phyloP scores from a whole-genome alignment of 208 protist genomes.

The Perkinsela sp. region DNA sequence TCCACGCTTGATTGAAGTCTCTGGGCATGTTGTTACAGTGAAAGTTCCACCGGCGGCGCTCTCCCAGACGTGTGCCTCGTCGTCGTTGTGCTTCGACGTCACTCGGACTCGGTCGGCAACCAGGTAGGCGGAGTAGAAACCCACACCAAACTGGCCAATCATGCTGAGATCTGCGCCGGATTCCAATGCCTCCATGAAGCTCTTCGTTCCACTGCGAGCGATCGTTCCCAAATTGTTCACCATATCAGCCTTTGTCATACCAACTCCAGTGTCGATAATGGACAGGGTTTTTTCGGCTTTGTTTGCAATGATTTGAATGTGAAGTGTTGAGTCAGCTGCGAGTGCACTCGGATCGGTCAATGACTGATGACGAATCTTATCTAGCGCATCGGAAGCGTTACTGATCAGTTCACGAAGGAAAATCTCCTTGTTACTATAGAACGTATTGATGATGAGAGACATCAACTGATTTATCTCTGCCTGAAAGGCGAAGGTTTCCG shows the following conservation, averaged over 20 bases:
- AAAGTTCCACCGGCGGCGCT: slow-evolving; percentile 74
- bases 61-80: slow-evolving; percentile 77
- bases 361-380: slow-evolving; percentile 88
- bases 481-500: slow-evolving; percentile 50
- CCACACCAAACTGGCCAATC: slow-evolving; percentile 99
- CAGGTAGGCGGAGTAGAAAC: slow-evolving; percentile 98
- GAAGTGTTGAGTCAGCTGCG: slow-evolving; percentile 62
- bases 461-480: slow-evolving; percentile 90
- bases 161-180: slow-evolving; percentile 83
- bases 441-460: slow-evolving; percentile 96
- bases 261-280: slow-evolving; percentile 87
- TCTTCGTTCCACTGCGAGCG: slow-evolving; percentile 87
- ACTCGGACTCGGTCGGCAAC: slow-evolving; percentile 87
- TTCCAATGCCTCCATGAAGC: slow-evolving; percentile 90
- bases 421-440: slow-evolving; percentile 97
- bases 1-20: slow-evolving; percentile 44
- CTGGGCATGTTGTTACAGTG: slow-evolving; percentile 38
- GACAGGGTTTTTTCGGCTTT: slow-evolving; percentile 77
- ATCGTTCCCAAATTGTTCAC: slow-evolving; percentile 96
- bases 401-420: slow-evolving; percentile 97
- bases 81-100: slow-evolving; percentile 80
- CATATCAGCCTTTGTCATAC: slow-evolving; percentile 96
- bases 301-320: slow-evolving; percentile 81
- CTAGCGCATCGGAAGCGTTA: slow-evolving; percentile 87
- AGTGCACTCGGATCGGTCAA: slow-evolving; percentile 71